Evolutionary conservation across 345 rosid species (phyloP).

Genomic region (Microthlaspi erraticum): DNA sequence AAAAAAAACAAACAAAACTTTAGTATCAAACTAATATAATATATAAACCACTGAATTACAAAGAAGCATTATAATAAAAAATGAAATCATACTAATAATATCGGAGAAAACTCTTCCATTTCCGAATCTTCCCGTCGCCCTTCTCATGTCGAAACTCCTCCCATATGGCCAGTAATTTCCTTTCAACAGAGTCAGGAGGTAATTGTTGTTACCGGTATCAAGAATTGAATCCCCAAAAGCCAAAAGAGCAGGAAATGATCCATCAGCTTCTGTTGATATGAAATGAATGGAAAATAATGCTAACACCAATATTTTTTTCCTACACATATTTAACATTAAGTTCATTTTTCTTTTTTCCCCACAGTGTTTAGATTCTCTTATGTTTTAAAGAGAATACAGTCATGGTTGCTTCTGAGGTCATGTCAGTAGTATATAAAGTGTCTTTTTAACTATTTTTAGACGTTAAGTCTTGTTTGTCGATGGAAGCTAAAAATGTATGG

Average conservation of each 20-base stretch:
- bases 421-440: constrained; percentile 20
- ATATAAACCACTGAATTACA: not conserved
- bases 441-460: constrained; percentile 21
- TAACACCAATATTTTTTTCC: constrained; percentile 18
- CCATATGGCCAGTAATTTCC: constrained; percentile 69
- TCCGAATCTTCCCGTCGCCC: constrained; percentile 65
- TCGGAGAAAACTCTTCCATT: constrained; percentile 68
- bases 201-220: constrained; percentile 74
- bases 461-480: constrained; percentile 40
- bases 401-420: constrained; percentile 15
- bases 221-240: constrained; percentile 70
- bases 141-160: constrained; percentile 44
- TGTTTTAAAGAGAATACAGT: constrained; percentile 8
- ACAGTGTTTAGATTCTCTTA: constrained; percentile 12
- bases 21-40: not conserved
- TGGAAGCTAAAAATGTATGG: constrained; percentile 34
- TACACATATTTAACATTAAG: constrained; percentile 25
- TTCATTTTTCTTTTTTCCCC: not conserved
- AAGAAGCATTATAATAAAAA: not conserved
- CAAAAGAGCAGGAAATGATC: constrained; percentile 52
- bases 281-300: constrained; percentile 24
- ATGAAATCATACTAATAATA: constrained; percentile 47
- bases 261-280: constrained; percentile 19
- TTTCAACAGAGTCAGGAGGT: constrained; percentile 45
- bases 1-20: not conserved